phyloP scores from a whole-genome alignment of 306 rosid species.

The Potentilla sterilis region DNA sequence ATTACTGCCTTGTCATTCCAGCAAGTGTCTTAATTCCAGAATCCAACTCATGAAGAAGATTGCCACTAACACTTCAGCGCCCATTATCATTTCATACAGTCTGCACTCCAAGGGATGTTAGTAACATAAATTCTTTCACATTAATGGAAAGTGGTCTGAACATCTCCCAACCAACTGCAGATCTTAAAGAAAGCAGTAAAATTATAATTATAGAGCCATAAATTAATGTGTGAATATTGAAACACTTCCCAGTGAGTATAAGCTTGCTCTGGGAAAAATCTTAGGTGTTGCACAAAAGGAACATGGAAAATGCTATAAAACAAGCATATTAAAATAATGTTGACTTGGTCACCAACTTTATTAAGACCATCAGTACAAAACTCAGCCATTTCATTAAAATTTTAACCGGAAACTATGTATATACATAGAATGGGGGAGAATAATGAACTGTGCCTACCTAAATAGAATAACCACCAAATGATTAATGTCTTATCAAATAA shows the following conservation, averaged over 20 bases:
- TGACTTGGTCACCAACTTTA: not conserved
- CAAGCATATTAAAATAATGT: not conserved
- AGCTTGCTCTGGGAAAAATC: not conserved
- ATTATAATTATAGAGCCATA: too few species aligned
- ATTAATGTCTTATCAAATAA: slow-evolving; percentile 38
- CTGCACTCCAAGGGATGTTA: slow-evolving; percentile 45
- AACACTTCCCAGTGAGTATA: not conserved
- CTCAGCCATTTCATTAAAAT: not conserved
- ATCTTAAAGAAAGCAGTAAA: not conserved
- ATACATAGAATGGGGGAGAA: slow-evolving; percentile 1
- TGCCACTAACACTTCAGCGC: slow-evolving; percentile 43
- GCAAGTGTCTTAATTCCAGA: slow-evolving; percentile 51
- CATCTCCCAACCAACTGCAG: slow-evolving; percentile 4
- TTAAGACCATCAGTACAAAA: not conserved
- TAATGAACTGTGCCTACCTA: not conserved
- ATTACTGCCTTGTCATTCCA: slow-evolving; percentile 57
- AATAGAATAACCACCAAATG: slow-evolving; percentile 4
- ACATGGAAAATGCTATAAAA: not conserved
- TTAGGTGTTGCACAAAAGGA: not conserved
- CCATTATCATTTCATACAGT: slow-evolving; percentile 54
- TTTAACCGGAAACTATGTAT: slow-evolving; percentile 1
- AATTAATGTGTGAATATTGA: not conserved
- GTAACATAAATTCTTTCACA: slow-evolving; percentile 27
- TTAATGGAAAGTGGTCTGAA: slow-evolving; percentile 18
- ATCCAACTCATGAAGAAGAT: slow-evolving; percentile 30